Percentiles rank a stretch among this genome's conserved stretches.
These are phyloP conservation scores for Erigeron canadensis DNA, from an alignment of 129 eudicot genomes.

Conservation along the genomic window DNA sequence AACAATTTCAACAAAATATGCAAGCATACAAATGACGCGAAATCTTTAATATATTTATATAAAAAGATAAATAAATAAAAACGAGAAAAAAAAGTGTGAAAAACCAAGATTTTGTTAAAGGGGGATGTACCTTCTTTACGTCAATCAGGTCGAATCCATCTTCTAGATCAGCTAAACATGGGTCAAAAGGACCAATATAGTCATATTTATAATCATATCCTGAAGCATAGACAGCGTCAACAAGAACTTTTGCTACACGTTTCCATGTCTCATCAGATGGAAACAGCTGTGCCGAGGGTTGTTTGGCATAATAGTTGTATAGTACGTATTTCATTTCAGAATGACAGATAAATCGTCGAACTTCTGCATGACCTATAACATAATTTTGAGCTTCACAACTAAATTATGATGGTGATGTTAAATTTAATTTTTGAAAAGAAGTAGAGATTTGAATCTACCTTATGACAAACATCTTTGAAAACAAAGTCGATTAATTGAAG, in stretches of 20 bases:
- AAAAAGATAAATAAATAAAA: too few species aligned
- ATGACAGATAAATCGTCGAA: background rate
- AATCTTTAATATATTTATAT: too few species aligned
- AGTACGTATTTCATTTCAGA: background rate
- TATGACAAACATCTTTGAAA: background rate
- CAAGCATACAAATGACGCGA: too few species aligned
- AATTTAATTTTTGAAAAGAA: too few species aligned
- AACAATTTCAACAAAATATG: too few species aligned
- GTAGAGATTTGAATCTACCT: background rate
- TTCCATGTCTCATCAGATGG: background rate
- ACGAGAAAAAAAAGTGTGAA: background rate
- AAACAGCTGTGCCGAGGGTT: background rate
- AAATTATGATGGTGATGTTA: background rate
- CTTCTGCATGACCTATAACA: background rate
- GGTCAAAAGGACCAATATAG: background rate
- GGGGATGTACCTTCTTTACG: background rate
- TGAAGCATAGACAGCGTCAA: background rate
- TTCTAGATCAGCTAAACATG: background rate
- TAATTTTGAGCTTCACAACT: background rate
- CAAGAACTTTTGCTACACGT: background rate
- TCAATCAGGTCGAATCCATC: background rate
- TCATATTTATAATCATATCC: background rate
- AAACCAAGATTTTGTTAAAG: background rate
- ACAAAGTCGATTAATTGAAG: background rate
- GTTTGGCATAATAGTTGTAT: background rate